Evolutionary conservation across 768 basidiomycete species (phyloP).

Genomic region (Leucocoprinus leucothites): DNA sequence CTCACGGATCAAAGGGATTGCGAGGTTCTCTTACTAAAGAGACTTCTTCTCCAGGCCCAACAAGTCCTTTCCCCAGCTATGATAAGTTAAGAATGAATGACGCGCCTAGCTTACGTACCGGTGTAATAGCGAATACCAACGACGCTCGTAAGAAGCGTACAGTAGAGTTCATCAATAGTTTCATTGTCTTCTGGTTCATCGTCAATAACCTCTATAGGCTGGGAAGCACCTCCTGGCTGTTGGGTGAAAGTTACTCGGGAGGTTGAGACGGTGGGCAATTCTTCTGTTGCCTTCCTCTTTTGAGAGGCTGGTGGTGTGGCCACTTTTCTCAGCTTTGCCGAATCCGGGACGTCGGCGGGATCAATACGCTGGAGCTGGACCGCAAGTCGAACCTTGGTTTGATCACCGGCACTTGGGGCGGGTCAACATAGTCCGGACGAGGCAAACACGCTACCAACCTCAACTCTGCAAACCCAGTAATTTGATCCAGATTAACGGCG

Average conservation of each 20-base stretch:
- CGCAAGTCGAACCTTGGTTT: conserved; percentile 59
- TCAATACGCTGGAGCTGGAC: conserved; percentile 52
- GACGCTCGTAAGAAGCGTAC: conserved; percentile 53
- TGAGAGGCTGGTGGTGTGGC: conserved; percentile 8
- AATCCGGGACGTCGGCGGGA: conserved; percentile 51
- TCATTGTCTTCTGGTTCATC: conserved; percentile 44
- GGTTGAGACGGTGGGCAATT: neutral
- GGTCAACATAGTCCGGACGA: neutral
- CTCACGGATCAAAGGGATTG: conserved; percentile 67
- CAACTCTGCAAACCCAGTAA: conserved; percentile 51
- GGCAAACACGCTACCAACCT: conserved; percentile 33
- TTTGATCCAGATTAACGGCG: conserved; percentile 31
- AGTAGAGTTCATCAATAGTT: conserved; percentile 63
- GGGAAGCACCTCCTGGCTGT: neutral
- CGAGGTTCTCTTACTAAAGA: conserved; percentile 59
- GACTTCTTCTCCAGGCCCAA: conserved; percentile 79
- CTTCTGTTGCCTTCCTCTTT: conserved; percentile 10
- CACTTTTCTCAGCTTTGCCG: conserved; percentile 27
- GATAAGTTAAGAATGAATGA: conserved; percentile 5
- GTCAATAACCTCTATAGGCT: conserved; percentile 33
- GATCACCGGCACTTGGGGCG: conserved; percentile 49
- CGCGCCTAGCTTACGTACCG: conserved; percentile 35
- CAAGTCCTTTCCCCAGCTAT: conserved; percentile 53
- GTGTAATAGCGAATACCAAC: conserved; percentile 86
- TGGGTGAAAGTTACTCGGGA: neutral